Evolutionary conservation across 1,284 basidiomycete species (phyloP), one percentile per base, ranked within the genome.

Genomic region (Boletellus sp.): DNA sequence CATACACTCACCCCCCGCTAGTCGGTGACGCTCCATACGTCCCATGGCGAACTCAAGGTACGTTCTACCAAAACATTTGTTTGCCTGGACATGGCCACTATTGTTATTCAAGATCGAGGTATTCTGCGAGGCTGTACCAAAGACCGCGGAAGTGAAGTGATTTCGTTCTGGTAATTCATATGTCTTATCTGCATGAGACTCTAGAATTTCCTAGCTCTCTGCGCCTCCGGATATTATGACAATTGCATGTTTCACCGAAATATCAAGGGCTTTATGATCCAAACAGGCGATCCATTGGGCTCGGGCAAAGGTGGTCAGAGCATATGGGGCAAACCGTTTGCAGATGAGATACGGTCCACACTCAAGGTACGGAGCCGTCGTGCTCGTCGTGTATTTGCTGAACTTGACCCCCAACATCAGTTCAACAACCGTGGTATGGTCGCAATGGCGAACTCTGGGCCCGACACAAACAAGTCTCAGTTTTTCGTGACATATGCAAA

Each of bases 371-470:
- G 75, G 48, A 28, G 19, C 33, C 46, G 38, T 0, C n/a, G 24
- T 5, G 19, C 2, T 7, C 5, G 35, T 26, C n/a, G 24, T 36
- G 8, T 15, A 24, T 37, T 10, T n/a, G 30, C 33, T 30, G 33
- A 21, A 35, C 21, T n/a, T n/a, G 15, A 15, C 22, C 4, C 16
- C 13, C n/a, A 28, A 24, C n/a, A 16, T 12, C 46, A 95, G 93
- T 97, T 98, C 76, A 97, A 97, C 71, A 77, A 84, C 49, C 83
- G 95, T 57, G 94, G 94, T 18, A 81, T 97, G 57, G 85, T 97
- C n/a, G 94, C 94, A 22, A 97, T 97, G 93, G 95, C 94, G 47
- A 97, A 97, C 69, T 87, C 89, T 5, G 95, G 95, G 0, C 88
- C 89, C 21, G 90, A 96, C 69, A 86, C 89, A 19, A 97, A 97